A percentile compares a stretch with the other conserved stretches of the same genome.
Evolutionary conservation across 257 asterid species (phyloP).

Genomic region (Voacanga thouarsii): DNA sequence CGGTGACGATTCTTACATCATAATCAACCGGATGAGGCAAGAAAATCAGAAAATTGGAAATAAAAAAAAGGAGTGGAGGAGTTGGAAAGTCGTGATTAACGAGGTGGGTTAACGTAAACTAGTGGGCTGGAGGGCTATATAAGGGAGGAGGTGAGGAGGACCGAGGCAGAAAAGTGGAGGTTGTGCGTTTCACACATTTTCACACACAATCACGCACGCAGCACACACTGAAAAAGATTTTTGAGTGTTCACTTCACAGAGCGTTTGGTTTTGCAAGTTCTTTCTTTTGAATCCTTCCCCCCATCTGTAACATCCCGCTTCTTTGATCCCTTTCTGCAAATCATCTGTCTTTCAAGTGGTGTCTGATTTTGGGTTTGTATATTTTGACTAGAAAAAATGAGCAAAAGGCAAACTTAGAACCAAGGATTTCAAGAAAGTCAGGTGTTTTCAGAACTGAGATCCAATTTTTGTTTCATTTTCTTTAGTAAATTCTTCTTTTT

Average conservation of each 20-base stretch:
- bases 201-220: conserved; percentile 51
- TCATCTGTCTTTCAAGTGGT: conserved; percentile 49
- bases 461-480: conserved; percentile 15
- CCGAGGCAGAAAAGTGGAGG: conserved; percentile 46
- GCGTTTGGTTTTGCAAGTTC: not conserved
- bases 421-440: conserved; percentile 38
- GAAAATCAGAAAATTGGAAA: not conserved
- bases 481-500: not conserved
- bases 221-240: conserved; percentile 10
- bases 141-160: conserved; percentile 11
- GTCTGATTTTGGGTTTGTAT: conserved; percentile 43
- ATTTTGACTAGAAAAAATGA: conserved; percentile 11
- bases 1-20: conserved; percentile 1
- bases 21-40: not conserved
- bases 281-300: conserved; percentile 25
- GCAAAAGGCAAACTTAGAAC: conserved; percentile 49
- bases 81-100: conserved; percentile 10
- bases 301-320: conserved; percentile 58
- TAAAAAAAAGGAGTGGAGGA: not conserved
- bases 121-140: conserved; percentile 37
- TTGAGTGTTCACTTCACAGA: conserved; percentile 1
- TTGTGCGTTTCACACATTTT: conserved; percentile 31
- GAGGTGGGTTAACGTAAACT: conserved; percentile 32
- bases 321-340: conserved; percentile 83
- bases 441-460: conserved; percentile 85